Conservation (phyloP, 257 asterid genomes). For the Solanum pinnatisectum region DNA sequence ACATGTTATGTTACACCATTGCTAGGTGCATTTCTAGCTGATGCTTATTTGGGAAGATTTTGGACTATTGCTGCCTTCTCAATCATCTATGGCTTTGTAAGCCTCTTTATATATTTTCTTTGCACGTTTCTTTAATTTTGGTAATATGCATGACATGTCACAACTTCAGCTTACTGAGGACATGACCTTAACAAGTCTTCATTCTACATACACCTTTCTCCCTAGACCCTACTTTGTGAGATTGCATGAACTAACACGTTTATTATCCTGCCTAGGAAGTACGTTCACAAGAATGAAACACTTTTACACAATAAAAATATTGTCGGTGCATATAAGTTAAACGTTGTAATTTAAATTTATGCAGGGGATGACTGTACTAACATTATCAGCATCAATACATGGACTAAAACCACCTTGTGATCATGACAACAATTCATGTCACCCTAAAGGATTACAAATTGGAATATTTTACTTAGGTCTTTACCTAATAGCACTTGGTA, state of each 20-base stretch:
- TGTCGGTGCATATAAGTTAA: neutral
- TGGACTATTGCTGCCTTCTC: conserved; percentile 72
- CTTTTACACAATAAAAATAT: neutral
- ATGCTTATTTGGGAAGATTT: conserved; percentile 66
- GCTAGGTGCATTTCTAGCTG: conserved; percentile 66
- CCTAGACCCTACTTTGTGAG: no score
- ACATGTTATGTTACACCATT: conserved; percentile 63
- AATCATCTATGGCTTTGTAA: conserved; percentile 49
- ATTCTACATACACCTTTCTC: no score
- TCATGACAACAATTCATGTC: conserved; percentile 13
- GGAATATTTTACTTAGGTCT: conserved; percentile 42
- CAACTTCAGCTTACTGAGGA: neutral
- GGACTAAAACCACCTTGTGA: conserved; percentile 46
- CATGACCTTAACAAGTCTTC: neutral
- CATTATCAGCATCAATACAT: conserved; percentile 43
- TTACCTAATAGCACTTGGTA: conserved; percentile 57
- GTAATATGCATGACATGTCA: no score
- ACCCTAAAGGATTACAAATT: conserved; percentile 34
- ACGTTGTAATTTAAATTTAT: neutral
- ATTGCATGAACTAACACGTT: neutral
- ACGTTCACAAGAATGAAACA: neutral
- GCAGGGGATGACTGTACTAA: conserved; percentile 60
- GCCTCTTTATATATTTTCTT: neutral
- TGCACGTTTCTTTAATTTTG: neutral
- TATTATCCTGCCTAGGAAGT: neutral